Conservation (phyloP, 2,329 filamentous ascomycete species). For the Phyllosticta citriasiana region DNA sequence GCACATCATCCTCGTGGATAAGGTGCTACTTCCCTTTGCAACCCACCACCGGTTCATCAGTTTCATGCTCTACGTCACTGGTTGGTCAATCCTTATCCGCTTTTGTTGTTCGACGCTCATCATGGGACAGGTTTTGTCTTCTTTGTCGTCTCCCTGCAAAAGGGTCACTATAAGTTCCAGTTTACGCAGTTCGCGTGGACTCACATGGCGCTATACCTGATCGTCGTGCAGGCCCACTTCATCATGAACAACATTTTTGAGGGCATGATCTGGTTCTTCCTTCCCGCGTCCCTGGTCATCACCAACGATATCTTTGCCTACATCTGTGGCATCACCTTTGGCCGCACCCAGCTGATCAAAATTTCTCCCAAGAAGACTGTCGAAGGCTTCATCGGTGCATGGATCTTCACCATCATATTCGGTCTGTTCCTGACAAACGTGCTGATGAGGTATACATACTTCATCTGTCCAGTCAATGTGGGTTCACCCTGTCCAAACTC, state of each 20-base stretch:
- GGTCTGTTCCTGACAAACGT: constrained; percentile 73
- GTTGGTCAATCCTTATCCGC: constrained; percentile 40
- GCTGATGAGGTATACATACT: constrained; percentile 87
- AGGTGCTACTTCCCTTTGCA: constrained; percentile 81
- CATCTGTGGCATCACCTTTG: constrained; percentile 93
- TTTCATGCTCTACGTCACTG: constrained; percentile 95
- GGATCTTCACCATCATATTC: constrained; percentile 88
- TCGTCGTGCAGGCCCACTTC: constrained; percentile 96
- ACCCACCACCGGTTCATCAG: constrained; percentile 98
- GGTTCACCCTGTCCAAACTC: constrained; percentile 20
- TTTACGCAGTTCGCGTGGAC: constrained; percentile 99
- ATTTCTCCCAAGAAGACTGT: constrained; percentile 98
- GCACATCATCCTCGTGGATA: constrained; percentile 92
- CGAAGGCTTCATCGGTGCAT: constrained; percentile 91
- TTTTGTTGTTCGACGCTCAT: neutral
- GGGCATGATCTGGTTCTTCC: constrained; percentile 99
- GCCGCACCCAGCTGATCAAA: constrained; percentile 93
- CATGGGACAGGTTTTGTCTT: constrained; percentile 73
- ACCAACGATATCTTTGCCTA: constrained; percentile 99
- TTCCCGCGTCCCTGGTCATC: constrained; percentile 88
- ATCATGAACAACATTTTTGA: constrained; percentile 99
- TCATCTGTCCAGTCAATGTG: constrained; percentile 91
- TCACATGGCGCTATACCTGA: constrained; percentile 96
- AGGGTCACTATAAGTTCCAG: constrained; percentile 95
- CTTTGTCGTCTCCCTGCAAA: constrained; percentile 89